Conservation (phyloP, 2,329 filamentous ascomycete species). For the Epichloe typhina region DNA sequence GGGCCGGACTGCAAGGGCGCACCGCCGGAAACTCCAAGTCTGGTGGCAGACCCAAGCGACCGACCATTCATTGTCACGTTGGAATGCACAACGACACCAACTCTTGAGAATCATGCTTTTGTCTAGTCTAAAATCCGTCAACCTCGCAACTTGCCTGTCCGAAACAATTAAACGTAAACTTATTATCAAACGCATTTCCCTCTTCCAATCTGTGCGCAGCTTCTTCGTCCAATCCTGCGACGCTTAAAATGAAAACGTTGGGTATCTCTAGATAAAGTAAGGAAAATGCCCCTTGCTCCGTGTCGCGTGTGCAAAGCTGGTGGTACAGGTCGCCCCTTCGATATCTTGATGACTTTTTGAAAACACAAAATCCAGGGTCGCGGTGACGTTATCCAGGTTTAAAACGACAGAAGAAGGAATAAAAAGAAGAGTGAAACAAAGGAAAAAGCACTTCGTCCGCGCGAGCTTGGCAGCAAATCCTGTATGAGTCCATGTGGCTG, state of each 20-base stretch:
- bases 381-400: constrained; percentile 3
- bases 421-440: not conserved
- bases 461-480: constrained; percentile 1
- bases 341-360: constrained; percentile 3
- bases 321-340: constrained; percentile 20
- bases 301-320: constrained; percentile 15
- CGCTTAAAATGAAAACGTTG: constrained; percentile 12
- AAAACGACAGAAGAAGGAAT: not conserved
- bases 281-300: constrained; percentile 17
- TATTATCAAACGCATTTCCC: constrained; percentile 3
- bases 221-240: constrained; percentile 4
- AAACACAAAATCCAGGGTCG: constrained; percentile 11
- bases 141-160: not conserved
- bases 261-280: constrained; percentile 24
- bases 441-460: not conserved
- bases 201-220: constrained; percentile 5
- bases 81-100: not conserved
- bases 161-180: not conserved
- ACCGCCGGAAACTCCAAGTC: not conserved
- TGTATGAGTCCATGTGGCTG: constrained; percentile 8
- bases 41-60: not conserved
- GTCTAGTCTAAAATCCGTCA: constrained; percentile 1
- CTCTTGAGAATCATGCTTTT: not conserved
- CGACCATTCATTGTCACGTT: not conserved
- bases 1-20: not conserved